Evolutionary conservation across 768 basidiomycete species (phyloP).

Genomic region (Thelephora aurantiotincta): DNA sequence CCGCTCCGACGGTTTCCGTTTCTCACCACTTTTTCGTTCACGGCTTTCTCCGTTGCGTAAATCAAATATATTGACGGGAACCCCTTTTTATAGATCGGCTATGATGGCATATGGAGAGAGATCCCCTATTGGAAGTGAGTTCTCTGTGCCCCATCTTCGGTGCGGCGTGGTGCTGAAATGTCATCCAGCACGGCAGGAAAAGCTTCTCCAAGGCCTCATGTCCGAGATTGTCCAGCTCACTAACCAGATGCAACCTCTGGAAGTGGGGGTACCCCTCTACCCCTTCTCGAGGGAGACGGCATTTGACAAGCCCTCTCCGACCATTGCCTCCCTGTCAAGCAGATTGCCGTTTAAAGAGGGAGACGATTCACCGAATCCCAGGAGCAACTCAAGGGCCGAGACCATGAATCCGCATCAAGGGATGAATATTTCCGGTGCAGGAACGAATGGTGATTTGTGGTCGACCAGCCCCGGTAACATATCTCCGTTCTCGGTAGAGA

Average conservation of each 20-base stretch:
- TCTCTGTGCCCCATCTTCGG: neutral
- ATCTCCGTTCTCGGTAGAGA: too few relatives aligned
- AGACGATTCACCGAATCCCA: too few relatives aligned
- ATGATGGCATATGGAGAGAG: constrained; percentile 72
- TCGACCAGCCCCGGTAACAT: too few relatives aligned
- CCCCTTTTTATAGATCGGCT: constrained; percentile 42
- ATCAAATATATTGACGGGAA: neutral
- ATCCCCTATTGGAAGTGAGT: constrained; percentile 75
- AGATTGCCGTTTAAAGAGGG: neutral
- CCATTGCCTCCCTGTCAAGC: neutral
- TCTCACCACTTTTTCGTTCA: neutral
- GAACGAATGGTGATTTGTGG: too few relatives aligned
- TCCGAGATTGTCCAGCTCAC: constrained; percentile 75
- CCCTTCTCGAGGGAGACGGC: constrained; percentile 38
- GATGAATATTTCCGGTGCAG: too few relatives aligned
- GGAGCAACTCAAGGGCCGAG: too few relatives aligned
- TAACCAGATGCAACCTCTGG: constrained; percentile 63
- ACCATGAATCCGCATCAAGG: too few relatives aligned
- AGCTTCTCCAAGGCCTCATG: constrained; percentile 72
- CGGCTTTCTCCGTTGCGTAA: neutral
- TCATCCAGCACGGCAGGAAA: constrained; percentile 62
- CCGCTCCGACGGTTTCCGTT: neutral
- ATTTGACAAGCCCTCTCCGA: neutral
- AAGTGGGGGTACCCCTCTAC: constrained; percentile 69
- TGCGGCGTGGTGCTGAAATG: neutral